Evolutionary conservation across 192 early-diverging fungal species (phyloP).

Genomic region (Mortierella alpina): DNA sequence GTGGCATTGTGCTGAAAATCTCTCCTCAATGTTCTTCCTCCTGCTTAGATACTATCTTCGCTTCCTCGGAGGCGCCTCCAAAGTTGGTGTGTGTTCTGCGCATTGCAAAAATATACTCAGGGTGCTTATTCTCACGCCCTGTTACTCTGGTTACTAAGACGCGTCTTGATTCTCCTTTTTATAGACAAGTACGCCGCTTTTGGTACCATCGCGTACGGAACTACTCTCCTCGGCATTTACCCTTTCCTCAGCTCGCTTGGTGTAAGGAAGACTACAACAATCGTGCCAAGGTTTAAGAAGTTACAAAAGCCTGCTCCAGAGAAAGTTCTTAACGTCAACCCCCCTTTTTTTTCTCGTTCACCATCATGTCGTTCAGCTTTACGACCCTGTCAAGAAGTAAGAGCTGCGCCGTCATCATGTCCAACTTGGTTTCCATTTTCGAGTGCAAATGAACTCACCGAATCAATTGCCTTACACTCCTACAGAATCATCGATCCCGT

Average conservation of each 20-base stretch:
- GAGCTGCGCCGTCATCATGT: no score
- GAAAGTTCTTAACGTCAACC: not conserved
- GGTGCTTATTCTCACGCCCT: no score
- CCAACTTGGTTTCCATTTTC: no score
- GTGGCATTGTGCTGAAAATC: no score
- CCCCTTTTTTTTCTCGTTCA: not conserved
- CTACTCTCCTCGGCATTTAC: slow-evolving; percentile 14
- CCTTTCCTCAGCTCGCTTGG: slow-evolving; percentile 23
- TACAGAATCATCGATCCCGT: slow-evolving; percentile 31
- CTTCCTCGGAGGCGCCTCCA: slow-evolving; percentile 31
- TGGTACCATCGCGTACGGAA: slow-evolving; percentile 43
- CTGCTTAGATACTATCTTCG: slow-evolving; percentile 29
- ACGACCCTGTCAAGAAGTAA: slow-evolving; percentile 23
- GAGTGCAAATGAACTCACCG: not conserved
- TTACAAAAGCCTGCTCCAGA: not conserved
- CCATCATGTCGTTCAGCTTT: not conserved
- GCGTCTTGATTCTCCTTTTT: no score
- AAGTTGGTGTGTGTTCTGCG: slow-evolving; percentile 23
- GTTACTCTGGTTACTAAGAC: no score
- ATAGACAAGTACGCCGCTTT: slow-evolving; percentile 44
- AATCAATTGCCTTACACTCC: not conserved
- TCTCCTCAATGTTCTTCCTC: no score
- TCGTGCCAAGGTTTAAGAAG: not conserved
- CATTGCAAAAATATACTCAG: not conserved
- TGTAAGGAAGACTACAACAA: not conserved